Evolutionary conservation across 345 rosid species (phyloP).

Genomic region (Salix arbutifolia): DNA sequence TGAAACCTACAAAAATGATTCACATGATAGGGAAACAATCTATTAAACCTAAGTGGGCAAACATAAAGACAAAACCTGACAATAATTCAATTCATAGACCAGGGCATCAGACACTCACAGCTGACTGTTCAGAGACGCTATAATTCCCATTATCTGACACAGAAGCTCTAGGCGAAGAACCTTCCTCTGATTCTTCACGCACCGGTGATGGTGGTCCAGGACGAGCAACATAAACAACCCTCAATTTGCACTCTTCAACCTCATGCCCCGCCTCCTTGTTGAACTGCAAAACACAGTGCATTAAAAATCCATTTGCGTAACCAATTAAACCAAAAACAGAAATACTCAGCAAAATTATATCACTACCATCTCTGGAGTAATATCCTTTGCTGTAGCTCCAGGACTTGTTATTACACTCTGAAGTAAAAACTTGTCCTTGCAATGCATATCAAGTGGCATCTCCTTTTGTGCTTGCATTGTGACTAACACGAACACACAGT

Average conservation of each 20-base stretch:
- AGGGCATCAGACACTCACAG: constrained; percentile 42
- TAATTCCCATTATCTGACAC: constrained; percentile 53
- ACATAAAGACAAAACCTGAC: not conserved
- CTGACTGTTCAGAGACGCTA: constrained; percentile 43
- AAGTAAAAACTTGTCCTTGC: constrained; percentile 85
- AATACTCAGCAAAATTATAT: not conserved
- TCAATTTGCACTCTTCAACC: constrained; percentile 71
- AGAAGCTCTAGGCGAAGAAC: constrained; percentile 68
- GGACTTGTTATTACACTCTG: constrained; percentile 59
- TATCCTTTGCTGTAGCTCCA: constrained; percentile 54
- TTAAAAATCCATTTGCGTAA: not conserved
- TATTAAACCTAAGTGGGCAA: not conserved
- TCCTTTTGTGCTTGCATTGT: constrained; percentile 97
- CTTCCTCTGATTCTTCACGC: constrained; percentile 79
- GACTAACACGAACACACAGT: constrained; percentile 37
- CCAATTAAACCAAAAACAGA: not conserved
- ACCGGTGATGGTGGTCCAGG: constrained; percentile 76
- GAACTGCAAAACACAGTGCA: constrained; percentile 36
- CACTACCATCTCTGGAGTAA: constrained; percentile 68
- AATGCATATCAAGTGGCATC: constrained; percentile 71
- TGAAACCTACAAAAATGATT: constrained; percentile 43
- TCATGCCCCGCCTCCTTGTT: constrained; percentile 54
- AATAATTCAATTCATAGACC: not conserved
- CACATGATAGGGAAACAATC: constrained; percentile 6
- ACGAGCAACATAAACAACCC: constrained; percentile 75